phyloP scores from a whole-genome alignment of 1,139 yeast genomes.

The Yamadazyma siamensis region DNA sequence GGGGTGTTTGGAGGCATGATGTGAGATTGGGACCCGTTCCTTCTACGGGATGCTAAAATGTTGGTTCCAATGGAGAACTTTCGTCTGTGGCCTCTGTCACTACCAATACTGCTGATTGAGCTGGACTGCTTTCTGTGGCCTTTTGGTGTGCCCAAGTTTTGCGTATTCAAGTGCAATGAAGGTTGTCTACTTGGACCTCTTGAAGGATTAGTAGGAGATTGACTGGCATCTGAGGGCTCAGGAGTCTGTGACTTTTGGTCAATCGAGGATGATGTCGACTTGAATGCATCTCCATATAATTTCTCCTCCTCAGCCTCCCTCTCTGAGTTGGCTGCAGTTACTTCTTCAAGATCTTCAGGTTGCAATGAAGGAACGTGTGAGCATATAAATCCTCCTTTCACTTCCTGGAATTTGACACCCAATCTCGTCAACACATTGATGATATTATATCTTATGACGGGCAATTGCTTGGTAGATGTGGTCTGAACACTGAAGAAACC shows the following conservation, averaged over 20 bases:
- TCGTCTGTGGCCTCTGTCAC: conserved; percentile 47
- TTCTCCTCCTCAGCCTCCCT: conserved; percentile 26
- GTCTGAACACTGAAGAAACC: conserved; percentile 96
- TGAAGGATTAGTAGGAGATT: conserved; percentile 6
- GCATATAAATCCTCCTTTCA: conserved; percentile 92
- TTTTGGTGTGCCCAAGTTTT: conserved; percentile 15
- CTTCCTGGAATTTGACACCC: conserved; percentile 84
- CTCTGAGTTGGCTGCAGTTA: conserved; percentile 20
- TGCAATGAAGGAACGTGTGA: conserved; percentile 58
- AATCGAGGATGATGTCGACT: conserved; percentile 32
- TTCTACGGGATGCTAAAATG: conserved; percentile 42
- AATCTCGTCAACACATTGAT: conserved; percentile 73
- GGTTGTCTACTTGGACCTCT: conserved; percentile 37
- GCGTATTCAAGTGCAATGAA: conserved; percentile 33
- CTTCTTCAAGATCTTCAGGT: conserved; percentile 11
- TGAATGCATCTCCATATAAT: conserved; percentile 45
- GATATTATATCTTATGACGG: conserved; percentile 82
- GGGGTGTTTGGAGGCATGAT: conserved; percentile 51
- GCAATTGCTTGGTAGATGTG: conserved; percentile 88
- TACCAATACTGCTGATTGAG: conserved; percentile 16
- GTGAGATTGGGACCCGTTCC: conserved; percentile 46
- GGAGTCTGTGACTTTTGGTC: conserved; percentile 26
- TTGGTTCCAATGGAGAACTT: conserved; percentile 63
- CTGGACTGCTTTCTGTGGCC: conserved; percentile 22
- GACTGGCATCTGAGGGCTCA: conserved; percentile 15